These are phyloP conservation scores for Tylopilus sp. DNA, from an alignment of 1,284 basidiomycete genomes.

Conservation along the genomic window DNA sequence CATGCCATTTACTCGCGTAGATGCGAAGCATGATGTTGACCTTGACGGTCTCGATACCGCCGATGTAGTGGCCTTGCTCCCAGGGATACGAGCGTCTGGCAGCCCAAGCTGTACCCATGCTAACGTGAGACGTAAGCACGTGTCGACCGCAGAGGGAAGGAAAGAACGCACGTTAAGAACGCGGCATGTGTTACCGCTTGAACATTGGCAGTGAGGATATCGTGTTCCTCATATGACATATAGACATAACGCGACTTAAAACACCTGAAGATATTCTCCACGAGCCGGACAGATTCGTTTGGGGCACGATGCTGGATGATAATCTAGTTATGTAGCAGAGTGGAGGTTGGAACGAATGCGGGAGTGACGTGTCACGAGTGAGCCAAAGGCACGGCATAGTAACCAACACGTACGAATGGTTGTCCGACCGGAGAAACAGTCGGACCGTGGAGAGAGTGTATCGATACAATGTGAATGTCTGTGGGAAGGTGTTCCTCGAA, in stretches of 20 bases:
- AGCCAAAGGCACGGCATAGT: neutral
- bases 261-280: conserved; percentile 88
- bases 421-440: conserved; percentile 93
- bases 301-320: conserved; percentile 91
- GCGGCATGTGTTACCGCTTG: conserved; percentile 99
- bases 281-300: conserved; percentile 78
- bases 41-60: conserved; percentile 99
- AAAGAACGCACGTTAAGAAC: conserved; percentile 81
- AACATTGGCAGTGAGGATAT: conserved; percentile 96
- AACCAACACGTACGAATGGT: conserved; percentile 75
- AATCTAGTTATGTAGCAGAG: conserved; percentile 78
- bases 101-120: conserved; percentile 98
- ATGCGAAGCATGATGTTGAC: conserved; percentile 98
- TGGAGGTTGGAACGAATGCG: too few relatives aligned
- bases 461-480: conserved; percentile 92
- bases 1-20: conserved; percentile 98
- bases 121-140: conserved; percentile 43
- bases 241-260: conserved; percentile 92
- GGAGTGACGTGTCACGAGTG: neutral
- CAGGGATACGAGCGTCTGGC: conserved; percentile 88
- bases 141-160: neutral
- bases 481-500: conserved; percentile 91
- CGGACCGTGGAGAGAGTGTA: conserved; percentile 96
- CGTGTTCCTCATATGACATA: conserved; percentile 96
- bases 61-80: conserved; percentile 95